Conservation (phyloP, 2,329 filamentous ascomycete genomes). For the Epichloe gansuensis region DNA sequence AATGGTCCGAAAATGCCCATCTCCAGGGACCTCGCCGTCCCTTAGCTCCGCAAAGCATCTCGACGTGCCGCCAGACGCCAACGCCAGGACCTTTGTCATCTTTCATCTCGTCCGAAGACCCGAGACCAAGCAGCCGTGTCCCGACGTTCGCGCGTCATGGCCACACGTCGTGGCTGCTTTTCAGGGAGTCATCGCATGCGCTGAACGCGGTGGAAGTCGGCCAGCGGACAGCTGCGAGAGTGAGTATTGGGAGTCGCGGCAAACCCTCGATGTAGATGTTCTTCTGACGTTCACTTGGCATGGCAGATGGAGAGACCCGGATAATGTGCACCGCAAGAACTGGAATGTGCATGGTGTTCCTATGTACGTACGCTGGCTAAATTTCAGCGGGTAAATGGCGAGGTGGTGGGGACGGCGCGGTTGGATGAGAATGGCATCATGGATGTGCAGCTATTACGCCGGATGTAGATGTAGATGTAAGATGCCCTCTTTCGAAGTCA, state of each 20-base stretch:
- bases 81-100: conserved; percentile 16
- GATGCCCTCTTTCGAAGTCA: too few species aligned
- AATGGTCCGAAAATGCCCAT: conserved; percentile 4
- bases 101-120: conserved; percentile 26
- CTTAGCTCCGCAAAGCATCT: conserved; percentile 3
- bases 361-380: conserved; percentile 16
- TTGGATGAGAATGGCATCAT: conserved; percentile 6
- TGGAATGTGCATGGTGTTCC: conserved; percentile 24
- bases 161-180: conserved; percentile 22
- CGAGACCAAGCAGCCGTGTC: conserved; percentile 23
- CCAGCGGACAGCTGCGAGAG: conserved; percentile 21
- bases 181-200: conserved; percentile 10
- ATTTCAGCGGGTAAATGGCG: conserved; percentile 19
- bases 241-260: conserved; percentile 11
- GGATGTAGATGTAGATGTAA: too few species aligned
- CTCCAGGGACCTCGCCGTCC: conserved; percentile 1
- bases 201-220: conserved; percentile 23
- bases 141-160: conserved; percentile 25
- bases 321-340: conserved; percentile 21
- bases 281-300: conserved; percentile 7
- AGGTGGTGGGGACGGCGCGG: conserved; percentile 10
- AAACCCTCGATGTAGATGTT: neutral
- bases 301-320: conserved; percentile 21
- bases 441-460: neutral
- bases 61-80: neutral